A percentile compares a stretch with the other conserved stretches of the same genome.
Conservation (phyloP, 345 rosid genomes). For the Turnera subulata region DNA sequence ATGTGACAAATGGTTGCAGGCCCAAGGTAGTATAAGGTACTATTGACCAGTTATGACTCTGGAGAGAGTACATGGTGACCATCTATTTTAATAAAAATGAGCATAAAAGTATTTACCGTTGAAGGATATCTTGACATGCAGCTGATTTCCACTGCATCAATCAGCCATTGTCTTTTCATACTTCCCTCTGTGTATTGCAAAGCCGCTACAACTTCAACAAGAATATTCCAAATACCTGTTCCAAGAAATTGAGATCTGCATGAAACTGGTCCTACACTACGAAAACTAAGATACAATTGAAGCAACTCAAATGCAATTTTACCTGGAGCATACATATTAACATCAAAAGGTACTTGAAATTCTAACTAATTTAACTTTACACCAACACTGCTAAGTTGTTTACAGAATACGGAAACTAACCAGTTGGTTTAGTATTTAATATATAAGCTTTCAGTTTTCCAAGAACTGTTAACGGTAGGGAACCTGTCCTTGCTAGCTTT, state of each 20-base stretch:
- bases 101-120: constrained; percentile 46
- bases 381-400: neutral
- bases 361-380: constrained; percentile 2
- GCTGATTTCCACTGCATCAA: constrained; percentile 79
- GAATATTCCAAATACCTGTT: constrained; percentile 74
- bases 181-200: constrained; percentile 60
- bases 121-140: constrained; percentile 74
- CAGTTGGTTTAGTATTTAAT: constrained; percentile 50
- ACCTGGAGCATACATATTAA: neutral
- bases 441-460: constrained; percentile 56
- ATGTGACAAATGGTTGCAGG: no score
- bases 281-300: neutral
- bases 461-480: constrained; percentile 56
- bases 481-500: constrained; percentile 55
- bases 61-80: neutral
- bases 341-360: neutral
- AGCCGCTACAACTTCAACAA: constrained; percentile 64
- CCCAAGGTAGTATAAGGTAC: no score
- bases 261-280: constrained; percentile 10
- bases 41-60: no score
- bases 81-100: neutral
- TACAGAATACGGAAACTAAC: constrained; percentile 37
- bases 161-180: constrained; percentile 79
- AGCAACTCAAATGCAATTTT: neutral
- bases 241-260: neutral